phyloP scores from a whole-genome alignment of 1,139 yeast species.

The Protomyces arabidopsidicola region DNA sequence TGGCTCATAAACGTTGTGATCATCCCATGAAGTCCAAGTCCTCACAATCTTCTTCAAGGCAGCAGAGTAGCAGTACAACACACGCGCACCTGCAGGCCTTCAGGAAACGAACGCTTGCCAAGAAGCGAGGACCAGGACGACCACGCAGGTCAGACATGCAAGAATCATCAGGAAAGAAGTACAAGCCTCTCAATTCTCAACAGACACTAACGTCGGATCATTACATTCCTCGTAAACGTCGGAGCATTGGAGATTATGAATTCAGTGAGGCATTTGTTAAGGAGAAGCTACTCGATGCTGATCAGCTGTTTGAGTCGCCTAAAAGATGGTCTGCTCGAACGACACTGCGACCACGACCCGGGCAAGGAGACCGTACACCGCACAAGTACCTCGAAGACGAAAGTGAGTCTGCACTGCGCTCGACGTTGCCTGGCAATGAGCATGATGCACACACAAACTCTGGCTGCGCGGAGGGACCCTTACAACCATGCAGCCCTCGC shows the following conservation, averaged over 20 bases:
- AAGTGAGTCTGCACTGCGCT: neutral
- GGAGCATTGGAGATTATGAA: slow-evolving; percentile 11
- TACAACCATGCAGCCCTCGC: neutral
- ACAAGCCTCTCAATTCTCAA: too few species aligned
- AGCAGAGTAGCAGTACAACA: too few species aligned
- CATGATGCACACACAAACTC: neutral
- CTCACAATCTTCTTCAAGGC: neutral
- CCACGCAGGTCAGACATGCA: neutral
- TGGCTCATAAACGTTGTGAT: slow-evolving; percentile 9
- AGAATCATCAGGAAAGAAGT: too few species aligned
- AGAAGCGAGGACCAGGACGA: neutral
- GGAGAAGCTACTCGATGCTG: neutral
- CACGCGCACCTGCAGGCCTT: too few species aligned
- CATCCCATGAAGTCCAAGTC: neutral
- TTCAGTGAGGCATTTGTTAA: slow-evolving; percentile 5
- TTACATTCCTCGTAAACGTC: slow-evolving; percentile 2
- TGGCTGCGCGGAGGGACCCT: neutral
- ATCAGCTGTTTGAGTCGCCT: neutral
- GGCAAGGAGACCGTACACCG: neutral
- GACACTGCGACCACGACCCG: neutral
- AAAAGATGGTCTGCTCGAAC: neutral
- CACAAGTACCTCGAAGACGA: neutral
- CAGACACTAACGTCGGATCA: neutral
- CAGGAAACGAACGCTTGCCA: neutral
- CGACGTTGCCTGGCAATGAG: neutral